Evolutionary conservation across 768 basidiomycete genomes (phyloP).

Genomic region (Leccinum olivaceopallidum): DNA sequence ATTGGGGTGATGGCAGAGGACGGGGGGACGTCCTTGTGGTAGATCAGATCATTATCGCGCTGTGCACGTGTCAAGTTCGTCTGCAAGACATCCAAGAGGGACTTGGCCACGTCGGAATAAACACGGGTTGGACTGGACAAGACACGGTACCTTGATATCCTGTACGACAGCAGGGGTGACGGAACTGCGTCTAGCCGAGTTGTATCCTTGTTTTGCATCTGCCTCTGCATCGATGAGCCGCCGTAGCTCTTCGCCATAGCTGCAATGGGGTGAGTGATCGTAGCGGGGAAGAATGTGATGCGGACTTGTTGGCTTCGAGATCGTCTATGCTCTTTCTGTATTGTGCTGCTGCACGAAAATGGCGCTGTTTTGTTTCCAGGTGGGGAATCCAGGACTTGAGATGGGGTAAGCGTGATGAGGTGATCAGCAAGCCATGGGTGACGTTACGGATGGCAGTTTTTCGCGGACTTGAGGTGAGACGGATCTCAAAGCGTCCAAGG

Average conservation of each 20-base stretch:
- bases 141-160: conserved; percentile 68
- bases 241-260: conserved; percentile 88
- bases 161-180: conserved; percentile 65
- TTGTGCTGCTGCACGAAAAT: conserved; percentile 89
- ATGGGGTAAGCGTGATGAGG: conserved; percentile 12
- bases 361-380: conserved; percentile 76
- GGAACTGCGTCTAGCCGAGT: conserved; percentile 60
- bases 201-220: conserved; percentile 70
- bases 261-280: conserved; percentile 31
- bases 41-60: conserved; percentile 94
- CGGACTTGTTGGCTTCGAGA: conserved; percentile 70
- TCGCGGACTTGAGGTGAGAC: conserved; percentile 46
- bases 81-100: conserved; percentile 69
- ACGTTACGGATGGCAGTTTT: conserved; percentile 55
- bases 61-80: conserved; percentile 69
- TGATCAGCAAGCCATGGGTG: background rate
- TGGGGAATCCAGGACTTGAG: conserved; percentile 72
- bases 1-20: conserved; percentile 66
- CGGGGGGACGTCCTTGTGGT: conserved; percentile 85
- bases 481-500: conserved; percentile 44
- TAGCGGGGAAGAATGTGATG: background rate
- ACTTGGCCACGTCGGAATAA: conserved; percentile 45
- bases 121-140: background rate
- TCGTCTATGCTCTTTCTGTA: conserved; percentile 90
- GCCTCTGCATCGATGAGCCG: conserved; percentile 68